These are phyloP conservation scores for Pyricularia sp. DNA, from an alignment of 2,329 filamentous ascomycete genomes.

Conservation along the genomic window DNA sequence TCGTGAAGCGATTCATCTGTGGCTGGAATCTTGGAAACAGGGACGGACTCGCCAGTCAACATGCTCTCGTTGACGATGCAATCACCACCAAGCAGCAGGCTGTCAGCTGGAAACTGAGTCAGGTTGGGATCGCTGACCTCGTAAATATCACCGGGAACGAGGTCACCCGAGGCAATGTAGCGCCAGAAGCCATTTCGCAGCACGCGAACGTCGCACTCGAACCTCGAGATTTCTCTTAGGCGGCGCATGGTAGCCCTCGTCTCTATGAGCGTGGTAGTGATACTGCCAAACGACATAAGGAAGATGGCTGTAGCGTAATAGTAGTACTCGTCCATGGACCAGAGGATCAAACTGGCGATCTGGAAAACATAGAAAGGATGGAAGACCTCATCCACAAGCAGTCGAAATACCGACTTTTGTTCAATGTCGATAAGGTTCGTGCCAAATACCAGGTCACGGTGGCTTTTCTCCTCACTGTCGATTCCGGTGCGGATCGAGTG, in stretches of 20 bases:
- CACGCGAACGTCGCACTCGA: slow-evolving; percentile 92
- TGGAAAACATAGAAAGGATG: slow-evolving; percentile 99
- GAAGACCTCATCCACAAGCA: slow-evolving; percentile 88
- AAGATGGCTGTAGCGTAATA: slow-evolving; percentile 97
- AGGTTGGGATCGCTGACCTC: slow-evolving; percentile 92
- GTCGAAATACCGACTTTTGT: slow-evolving; percentile 72
- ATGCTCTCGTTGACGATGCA: slow-evolving; percentile 99
- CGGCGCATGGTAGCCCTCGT: slow-evolving; percentile 88
- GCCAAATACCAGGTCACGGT: slow-evolving; percentile 80
- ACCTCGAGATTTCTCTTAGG: slow-evolving; percentile 81
- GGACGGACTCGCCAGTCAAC: slow-evolving; percentile 95
- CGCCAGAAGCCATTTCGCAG: slow-evolving; percentile 94
- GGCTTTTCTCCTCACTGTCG: slow-evolving; percentile 78
- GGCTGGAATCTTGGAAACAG: slow-evolving; percentile 83
- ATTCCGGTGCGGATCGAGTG: slow-evolving; percentile 68
- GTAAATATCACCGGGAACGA: slow-evolving; percentile 93
- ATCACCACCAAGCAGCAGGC: slow-evolving; percentile 82
- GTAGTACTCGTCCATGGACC: slow-evolving; percentile 95
- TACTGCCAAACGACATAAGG: slow-evolving; percentile 86
- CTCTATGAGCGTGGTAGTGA: slow-evolving; percentile 80
- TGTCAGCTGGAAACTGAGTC: slow-evolving; percentile 83
- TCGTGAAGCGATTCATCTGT: slow-evolving; percentile 68
- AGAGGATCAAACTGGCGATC: slow-evolving; percentile 84
- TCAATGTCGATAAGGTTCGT: slow-evolving; percentile 87
- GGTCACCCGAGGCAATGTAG: slow-evolving; percentile 73